These are phyloP conservation scores for Starmerella bombi DNA, from an alignment of 805 yeast species.

Conservation along the genomic window DNA sequence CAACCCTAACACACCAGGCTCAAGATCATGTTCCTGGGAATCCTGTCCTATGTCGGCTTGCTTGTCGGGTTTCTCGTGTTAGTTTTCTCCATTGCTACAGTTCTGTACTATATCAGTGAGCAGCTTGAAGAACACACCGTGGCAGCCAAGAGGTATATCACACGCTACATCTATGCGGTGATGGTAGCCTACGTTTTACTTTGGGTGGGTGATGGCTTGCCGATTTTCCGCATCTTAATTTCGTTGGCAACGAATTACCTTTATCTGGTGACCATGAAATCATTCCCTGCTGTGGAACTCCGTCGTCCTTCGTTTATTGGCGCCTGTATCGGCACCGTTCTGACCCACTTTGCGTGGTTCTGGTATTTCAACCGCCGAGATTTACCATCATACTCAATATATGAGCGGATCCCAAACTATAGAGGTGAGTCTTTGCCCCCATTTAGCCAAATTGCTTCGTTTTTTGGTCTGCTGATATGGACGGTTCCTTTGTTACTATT, in stretches of 20 bases:
- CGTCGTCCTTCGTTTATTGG: slow-evolving; percentile 56
- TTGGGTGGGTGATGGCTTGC: slow-evolving; percentile 65
- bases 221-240: slow-evolving; percentile 51
- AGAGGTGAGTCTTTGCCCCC: slow-evolving; percentile 58
- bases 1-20: background rate
- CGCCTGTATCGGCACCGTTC: slow-evolving; percentile 57
- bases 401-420: slow-evolving; percentile 38
- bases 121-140: slow-evolving; percentile 87
- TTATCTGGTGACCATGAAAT: slow-evolving; percentile 62
- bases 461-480: slow-evolving; percentile 91
- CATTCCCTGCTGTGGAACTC: slow-evolving; percentile 73
- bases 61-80: slow-evolving; percentile 47
- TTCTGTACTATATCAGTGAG: slow-evolving; percentile 80
- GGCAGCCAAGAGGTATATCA: slow-evolving; percentile 59
- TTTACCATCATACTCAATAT: slow-evolving; percentile 42
- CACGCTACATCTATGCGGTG: slow-evolving; percentile 49
- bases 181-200: slow-evolving; percentile 43
- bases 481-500: slow-evolving; percentile 83
- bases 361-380: slow-evolving; percentile 56
- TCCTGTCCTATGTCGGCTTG: slow-evolving; percentile 49
- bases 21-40: slow-evolving; percentile 39
- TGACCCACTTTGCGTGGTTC: slow-evolving; percentile 86
- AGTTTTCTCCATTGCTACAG: slow-evolving; percentile 65
- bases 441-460: slow-evolving; percentile 85
- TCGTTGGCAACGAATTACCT: slow-evolving; percentile 58